Percentiles rank a stretch among this genome's conserved stretches.
These are phyloP conservation scores for Beauveria sp. DNA, from an alignment of 2,329 filamentous ascomycete species.

Conservation along the genomic window DNA sequence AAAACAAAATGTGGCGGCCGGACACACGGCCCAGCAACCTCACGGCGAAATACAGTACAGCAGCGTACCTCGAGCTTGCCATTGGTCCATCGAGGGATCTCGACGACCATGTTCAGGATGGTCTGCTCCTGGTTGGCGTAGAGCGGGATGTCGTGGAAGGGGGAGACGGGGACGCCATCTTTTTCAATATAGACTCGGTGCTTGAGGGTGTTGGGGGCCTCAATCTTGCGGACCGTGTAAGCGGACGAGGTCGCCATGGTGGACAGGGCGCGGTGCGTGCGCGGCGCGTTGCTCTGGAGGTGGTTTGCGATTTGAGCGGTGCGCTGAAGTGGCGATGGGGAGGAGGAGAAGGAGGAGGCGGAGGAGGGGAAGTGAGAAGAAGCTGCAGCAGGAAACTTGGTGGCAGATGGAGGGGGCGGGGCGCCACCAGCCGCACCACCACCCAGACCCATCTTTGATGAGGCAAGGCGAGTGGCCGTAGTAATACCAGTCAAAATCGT, in stretches of 20 bases:
- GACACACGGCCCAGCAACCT: conserved; percentile 5
- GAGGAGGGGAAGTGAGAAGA: conserved; percentile 18
- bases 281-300: conserved; percentile 32
- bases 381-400: conserved; percentile 11
- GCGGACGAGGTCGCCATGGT: conserved; percentile 53
- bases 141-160: conserved; percentile 97
- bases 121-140: conserved; percentile 96
- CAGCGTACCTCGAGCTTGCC: conserved; percentile 89
- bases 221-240: conserved; percentile 82
- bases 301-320: conserved; percentile 50
- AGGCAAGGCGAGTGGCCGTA: not conserved
- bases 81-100: conserved; percentile 99
- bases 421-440: conserved; percentile 13
- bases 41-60: not conserved
- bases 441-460: conserved; percentile 19
- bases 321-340: conserved; percentile 42
- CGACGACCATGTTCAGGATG: conserved; percentile 97
- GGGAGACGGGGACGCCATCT: conserved; percentile 87
- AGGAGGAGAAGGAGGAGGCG: conserved; percentile 16
- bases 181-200: conserved; percentile 97
- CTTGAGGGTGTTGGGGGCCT: conserved; percentile 84
- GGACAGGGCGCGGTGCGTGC: conserved; percentile 16
- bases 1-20: not conserved
- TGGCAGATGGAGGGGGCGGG: conserved; percentile 31
- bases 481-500: not conserved